phyloP scores from a whole-genome alignment of 352 stramenopile genomes.

The Pythium pyrilobum region DNA sequence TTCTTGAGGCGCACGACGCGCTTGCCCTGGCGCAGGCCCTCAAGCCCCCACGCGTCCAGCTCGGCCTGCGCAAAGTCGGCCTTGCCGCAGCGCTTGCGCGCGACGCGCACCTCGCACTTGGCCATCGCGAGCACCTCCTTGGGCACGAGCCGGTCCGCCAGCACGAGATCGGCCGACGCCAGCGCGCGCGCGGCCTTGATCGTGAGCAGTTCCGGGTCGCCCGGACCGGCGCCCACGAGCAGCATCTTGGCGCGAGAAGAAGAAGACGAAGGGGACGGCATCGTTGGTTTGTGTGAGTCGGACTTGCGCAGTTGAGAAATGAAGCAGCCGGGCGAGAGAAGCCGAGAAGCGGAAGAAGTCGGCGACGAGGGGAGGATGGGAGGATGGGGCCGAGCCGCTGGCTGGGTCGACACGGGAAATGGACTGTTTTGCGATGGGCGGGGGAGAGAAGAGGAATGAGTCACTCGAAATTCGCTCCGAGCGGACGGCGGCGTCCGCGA shows the following conservation, averaged over 20 bases:
- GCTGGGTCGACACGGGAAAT: background rate
- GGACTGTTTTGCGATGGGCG: background rate
- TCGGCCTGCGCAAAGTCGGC: conserved; percentile 91
- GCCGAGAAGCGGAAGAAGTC: background rate
- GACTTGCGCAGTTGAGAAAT: background rate
- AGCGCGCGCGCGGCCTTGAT: conserved; percentile 87
- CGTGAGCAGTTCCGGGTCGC: conserved; percentile 94
- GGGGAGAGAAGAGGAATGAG: background rate
- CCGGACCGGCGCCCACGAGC: conserved; percentile 89
- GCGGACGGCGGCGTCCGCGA: background rate
- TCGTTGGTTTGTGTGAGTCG: background rate
- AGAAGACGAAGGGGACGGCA: no score
- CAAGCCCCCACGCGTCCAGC: conserved; percentile 92
- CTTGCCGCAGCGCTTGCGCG: conserved; percentile 93
- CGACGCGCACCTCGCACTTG: conserved; percentile 86
- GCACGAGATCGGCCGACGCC: conserved; percentile 86
- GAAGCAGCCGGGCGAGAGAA: background rate
- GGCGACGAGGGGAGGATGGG: background rate
- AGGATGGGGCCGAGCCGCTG: background rate
- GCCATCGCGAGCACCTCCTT: conserved; percentile 89
- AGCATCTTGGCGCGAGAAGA: conserved; percentile 57
- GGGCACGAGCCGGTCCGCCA: conserved; percentile 92
- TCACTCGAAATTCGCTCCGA: conserved; percentile 4
- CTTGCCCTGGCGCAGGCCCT: conserved; percentile 83
- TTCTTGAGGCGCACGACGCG: conserved; percentile 96